Evolutionary conservation across 345 rosid genomes (phyloP).

Genomic region (Citrus sp.): DNA sequence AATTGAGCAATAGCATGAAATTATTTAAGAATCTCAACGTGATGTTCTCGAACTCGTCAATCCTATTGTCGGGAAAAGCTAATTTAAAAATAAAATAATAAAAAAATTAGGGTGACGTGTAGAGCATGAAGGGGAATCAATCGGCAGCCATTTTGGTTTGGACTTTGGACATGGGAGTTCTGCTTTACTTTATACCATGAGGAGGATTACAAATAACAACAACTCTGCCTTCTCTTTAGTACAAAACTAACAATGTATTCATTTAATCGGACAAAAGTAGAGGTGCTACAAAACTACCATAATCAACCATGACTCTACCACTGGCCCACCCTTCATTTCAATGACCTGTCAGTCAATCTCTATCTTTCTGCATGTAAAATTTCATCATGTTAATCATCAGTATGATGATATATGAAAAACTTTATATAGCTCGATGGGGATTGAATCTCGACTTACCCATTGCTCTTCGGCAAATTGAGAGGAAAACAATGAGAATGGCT

Average conservation of each 20-base stretch:
- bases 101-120: not conserved
- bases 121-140: not conserved
- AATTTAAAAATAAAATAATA: not conserved
- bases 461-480: slow-evolving; percentile 65
- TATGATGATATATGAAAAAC: not conserved
- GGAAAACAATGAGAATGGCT: slow-evolving; percentile 65
- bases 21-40: not conserved
- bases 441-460: slow-evolving; percentile 29
- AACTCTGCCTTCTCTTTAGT: not conserved
- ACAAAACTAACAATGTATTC: not conserved
- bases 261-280: not conserved
- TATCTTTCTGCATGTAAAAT: not conserved
- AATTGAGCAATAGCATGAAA: not conserved
- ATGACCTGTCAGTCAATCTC: not conserved
- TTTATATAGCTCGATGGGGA: not conserved
- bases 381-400: not conserved
- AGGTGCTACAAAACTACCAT: not conserved
- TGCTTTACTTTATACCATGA: not conserved
- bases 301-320: not conserved
- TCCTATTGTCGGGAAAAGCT: not conserved
- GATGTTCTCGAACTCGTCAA: not conserved
- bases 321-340: not conserved
- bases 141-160: not conserved
- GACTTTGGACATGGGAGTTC: not conserved
- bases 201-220: not conserved